Evolutionary conservation across 2,329 filamentous ascomycete species (phyloP).

Genomic region (Trichoderma cornu-damae): DNA sequence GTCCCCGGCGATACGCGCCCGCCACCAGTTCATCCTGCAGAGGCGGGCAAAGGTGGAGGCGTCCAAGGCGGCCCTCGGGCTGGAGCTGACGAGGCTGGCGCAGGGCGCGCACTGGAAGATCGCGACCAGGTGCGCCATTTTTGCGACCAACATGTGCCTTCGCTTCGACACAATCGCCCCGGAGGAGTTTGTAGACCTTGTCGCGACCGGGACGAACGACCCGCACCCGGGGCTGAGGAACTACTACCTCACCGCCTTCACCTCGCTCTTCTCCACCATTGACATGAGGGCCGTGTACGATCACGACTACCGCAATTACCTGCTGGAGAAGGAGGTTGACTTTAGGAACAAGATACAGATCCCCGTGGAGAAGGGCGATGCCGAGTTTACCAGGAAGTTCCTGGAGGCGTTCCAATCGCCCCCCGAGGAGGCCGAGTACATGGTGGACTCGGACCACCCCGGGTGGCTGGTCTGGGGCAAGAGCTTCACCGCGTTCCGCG

Average conservation of each 20-base stretch:
- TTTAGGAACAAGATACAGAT: constrained; percentile 73
- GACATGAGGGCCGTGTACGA: constrained; percentile 80
- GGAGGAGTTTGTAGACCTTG: constrained; percentile 73
- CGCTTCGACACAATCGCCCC: constrained; percentile 87
- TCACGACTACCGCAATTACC: constrained; percentile 82
- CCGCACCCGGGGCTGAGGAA: constrained; percentile 80
- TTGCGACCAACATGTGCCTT: constrained; percentile 83
- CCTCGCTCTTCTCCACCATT: constrained; percentile 71
- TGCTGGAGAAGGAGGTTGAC: constrained; percentile 68
- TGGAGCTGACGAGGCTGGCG: constrained; percentile 74
- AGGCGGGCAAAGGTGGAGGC: constrained; percentile 73
- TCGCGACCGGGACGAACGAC: constrained; percentile 78
- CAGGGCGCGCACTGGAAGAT: constrained; percentile 93
- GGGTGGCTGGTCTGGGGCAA: constrained; percentile 97
- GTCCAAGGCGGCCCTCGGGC: constrained; percentile 73
- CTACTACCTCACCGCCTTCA: constrained; percentile 76
- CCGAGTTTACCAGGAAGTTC: constrained; percentile 72
- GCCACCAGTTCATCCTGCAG: constrained; percentile 67
- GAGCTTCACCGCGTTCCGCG: constrained; percentile 72
- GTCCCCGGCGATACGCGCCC: constrained; percentile 48
- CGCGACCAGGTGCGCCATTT: constrained; percentile 80
- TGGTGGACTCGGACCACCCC: constrained; percentile 84
- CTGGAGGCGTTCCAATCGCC: constrained; percentile 71
- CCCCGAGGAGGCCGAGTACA: constrained; percentile 66
- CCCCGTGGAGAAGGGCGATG: constrained; percentile 66